Base-by-base conservation (phyloP, 306 rosid species). In the Glycine tomentella region DNA sequence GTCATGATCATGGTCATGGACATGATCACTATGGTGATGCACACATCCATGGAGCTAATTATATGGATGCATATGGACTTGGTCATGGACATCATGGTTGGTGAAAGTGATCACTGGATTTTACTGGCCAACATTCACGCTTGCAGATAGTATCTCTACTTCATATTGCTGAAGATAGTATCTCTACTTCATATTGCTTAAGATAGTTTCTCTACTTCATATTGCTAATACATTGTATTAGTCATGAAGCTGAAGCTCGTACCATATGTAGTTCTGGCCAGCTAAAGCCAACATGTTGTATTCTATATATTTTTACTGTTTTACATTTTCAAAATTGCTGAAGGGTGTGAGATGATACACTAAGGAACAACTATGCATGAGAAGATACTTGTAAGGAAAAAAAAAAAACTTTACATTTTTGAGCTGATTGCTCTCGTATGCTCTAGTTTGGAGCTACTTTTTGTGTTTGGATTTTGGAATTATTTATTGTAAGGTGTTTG, bases 11-110 rank as follows among this genome's bases (percentile, higher is more conserved):
- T 20, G 84, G 48, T 11, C 92, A 86, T 25, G 88, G 72, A 17
- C 80, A 80, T n/a, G 84, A 69, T 65, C 86, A 77, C 36, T 50
- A 65, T 36, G 80, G 63, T 61, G 89, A 34, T 58, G 74, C 20
- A 50, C 68, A 68, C 68, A 45, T 67, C 74, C 82, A 84, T 45
- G 97, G 80, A 79, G 86, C 88, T 49, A 90, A 89, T 73, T 92
- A 83, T 81, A 88, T 81, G 84, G 89, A 91, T 9, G 87, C 94
- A 0, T 94, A 90, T 63, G 95, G 97, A 79, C 95, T 95, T 57
- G 93, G 86, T 20, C 86, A 87, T 4, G 69, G 63, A 71, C 56
- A 14, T 77, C 75, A 72, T 65, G 90, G 86, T 80, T 92, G 85
- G 90, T 87, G 88, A 90, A 81, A 70, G 52, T 69, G 70, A 51